A percentile compares a stretch with the other conserved stretches of the same genome.
Evolutionary conservation across 805 yeast species (phyloP).

Genomic region (Kodamaea fukazawae): DNA sequence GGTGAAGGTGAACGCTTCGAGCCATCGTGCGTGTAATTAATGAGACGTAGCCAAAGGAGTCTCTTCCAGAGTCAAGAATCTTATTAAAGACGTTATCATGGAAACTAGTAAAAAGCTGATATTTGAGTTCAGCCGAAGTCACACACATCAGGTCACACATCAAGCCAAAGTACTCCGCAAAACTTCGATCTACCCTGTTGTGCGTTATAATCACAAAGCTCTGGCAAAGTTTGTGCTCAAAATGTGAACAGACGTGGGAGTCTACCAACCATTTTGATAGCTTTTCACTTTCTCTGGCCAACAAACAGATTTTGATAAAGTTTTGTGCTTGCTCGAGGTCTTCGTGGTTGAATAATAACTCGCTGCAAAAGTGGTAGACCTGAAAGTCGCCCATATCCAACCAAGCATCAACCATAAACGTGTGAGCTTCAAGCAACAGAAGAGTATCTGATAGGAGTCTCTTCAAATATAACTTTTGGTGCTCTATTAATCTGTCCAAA

Average conservation of each 20-base stretch:
- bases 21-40: neutral
- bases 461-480: slow-evolving; percentile 3
- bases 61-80: slow-evolving; percentile 1
- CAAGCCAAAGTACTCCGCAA: neutral
- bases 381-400: neutral
- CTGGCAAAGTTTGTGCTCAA: neutral
- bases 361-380: neutral
- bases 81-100: slow-evolving; percentile 1
- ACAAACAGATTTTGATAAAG: neutral
- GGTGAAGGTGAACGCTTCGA: neutral
- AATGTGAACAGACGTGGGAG: no score
- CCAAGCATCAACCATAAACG: neutral
- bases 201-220: neutral
- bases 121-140: neutral
- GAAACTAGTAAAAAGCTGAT: neutral
- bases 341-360: neutral
- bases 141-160: neutral
- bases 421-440: neutral
- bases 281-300: neutral
- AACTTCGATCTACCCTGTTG: neutral
- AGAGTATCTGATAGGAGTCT: neutral
- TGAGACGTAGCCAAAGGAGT: neutral
- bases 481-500: neutral
- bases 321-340: neutral
- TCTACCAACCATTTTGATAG: slow-evolving; percentile 3